phyloP scores from a whole-genome alignment of 768 basidiomycete genomes.

The Mycena olivaceomarginata region DNA sequence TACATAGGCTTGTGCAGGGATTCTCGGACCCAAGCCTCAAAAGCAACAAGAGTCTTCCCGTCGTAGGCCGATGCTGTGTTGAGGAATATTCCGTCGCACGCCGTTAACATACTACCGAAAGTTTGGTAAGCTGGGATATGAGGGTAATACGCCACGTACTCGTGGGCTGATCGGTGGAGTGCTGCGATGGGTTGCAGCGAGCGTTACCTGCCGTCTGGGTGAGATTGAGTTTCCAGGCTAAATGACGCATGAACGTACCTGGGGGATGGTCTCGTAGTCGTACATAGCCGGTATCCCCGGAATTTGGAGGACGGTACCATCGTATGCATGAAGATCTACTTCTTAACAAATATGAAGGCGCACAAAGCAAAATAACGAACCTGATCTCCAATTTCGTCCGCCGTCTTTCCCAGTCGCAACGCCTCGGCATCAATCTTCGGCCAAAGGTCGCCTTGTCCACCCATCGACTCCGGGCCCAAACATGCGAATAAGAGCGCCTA shows the following conservation, averaged over 20 bases:
- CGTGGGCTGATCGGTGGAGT: background rate
- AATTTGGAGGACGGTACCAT: conserved; percentile 17
- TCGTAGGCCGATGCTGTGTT: conserved; percentile 7
- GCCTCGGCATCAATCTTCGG: conserved; percentile 4
- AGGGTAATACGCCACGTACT: background rate
- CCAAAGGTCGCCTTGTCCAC: conserved; percentile 5
- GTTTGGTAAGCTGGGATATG: background rate
- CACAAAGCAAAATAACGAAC: conserved; percentile 3
- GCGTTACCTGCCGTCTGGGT: background rate
- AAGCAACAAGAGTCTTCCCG: conserved; percentile 10
- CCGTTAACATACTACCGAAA: background rate
- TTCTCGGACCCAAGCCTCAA: background rate
- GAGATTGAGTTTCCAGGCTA: too few relatives aligned
- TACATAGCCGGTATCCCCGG: conserved; percentile 31
- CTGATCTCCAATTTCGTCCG: conserved; percentile 5
- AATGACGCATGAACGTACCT: background rate
- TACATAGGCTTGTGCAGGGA: conserved; percentile 4
- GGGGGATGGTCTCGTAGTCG: conserved; percentile 23
- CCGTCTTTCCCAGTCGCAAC: background rate
- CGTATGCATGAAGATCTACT: background rate
- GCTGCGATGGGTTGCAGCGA: background rate
- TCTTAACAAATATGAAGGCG: too few relatives aligned
- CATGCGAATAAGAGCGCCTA: background rate
- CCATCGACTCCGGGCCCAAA: conserved; percentile 16
- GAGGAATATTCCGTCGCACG: conserved; percentile 1